These are phyloP conservation scores for Colletotrichum incanum DNA, from an alignment of 2,329 filamentous ascomycete species.

Conservation along the genomic window DNA sequence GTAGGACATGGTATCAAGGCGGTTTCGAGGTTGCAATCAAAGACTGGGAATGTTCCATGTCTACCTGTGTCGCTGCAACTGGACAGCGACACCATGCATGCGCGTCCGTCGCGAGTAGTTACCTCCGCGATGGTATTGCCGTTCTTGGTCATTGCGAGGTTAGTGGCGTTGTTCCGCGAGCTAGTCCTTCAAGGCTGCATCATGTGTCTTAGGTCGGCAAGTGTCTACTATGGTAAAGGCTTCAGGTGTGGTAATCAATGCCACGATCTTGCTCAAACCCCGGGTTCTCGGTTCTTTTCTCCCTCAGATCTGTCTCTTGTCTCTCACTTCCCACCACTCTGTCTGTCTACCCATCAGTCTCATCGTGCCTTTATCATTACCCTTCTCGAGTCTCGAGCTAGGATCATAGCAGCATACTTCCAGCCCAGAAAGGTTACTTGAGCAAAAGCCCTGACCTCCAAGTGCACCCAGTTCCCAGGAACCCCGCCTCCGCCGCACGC, in stretches of 20 bases:
- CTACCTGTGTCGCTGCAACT: not conserved
- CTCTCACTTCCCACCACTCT: not conserved
- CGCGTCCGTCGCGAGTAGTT: not conserved
- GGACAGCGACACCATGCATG: slow-evolving; percentile 6
- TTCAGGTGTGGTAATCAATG: not conserved
- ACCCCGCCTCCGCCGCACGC: slow-evolving; percentile 19
- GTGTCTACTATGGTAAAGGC: not conserved
- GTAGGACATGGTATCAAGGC: not conserved
- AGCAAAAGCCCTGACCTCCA: not conserved
- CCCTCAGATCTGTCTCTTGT: not conserved
- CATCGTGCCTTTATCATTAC: not conserved
- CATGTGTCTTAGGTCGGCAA: slow-evolving; percentile 32
- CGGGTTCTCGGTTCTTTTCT: not conserved
- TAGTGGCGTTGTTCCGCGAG: slow-evolving; percentile 7
- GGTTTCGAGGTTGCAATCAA: not conserved
- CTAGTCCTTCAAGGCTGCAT: slow-evolving; percentile 4
- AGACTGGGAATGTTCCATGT: not conserved
- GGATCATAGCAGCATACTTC: not conserved
- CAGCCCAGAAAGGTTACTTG: not conserved
- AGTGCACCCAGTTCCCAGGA: slow-evolving; percentile 5
- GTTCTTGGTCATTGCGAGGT: slow-evolving; percentile 3
- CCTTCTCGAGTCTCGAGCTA: not conserved
- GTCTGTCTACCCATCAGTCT: too few species aligned
- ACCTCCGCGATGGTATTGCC: slow-evolving; percentile 3
- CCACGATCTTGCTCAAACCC: not conserved